Percentiles rank a stretch among this genome's conserved stretches.
Conservation (phyloP, 306 rosid species). For the Acacia confusa region DNA sequence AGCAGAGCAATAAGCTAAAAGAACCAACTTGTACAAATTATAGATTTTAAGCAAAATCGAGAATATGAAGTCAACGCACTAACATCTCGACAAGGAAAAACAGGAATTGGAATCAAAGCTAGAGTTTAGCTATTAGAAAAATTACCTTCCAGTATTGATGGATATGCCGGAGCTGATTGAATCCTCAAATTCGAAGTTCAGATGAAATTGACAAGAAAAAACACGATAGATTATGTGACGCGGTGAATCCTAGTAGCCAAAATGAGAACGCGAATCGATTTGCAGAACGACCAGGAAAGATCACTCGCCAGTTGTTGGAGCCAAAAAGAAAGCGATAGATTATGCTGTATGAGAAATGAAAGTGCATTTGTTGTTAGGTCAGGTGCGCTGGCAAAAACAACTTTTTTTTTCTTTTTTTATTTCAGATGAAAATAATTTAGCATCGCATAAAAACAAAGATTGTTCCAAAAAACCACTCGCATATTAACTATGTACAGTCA, state of each 20-base stretch:
- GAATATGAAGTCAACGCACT: constrained; percentile 33
- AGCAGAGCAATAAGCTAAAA: background rate
- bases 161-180: constrained; percentile 39
- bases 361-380: background rate
- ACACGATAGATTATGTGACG: background rate
- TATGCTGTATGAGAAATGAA: constrained; percentile 3
- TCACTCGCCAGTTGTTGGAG: background rate
- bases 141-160: constrained; percentile 53
- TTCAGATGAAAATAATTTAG: background rate
- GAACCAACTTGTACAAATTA: background rate
- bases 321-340: background rate
- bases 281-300: background rate
- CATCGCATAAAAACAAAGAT: no score
- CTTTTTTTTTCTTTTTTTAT: no score
- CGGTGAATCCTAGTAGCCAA: background rate
- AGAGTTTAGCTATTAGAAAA: constrained; percentile 35
- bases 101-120: constrained; percentile 25
- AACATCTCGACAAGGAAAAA: constrained; percentile 3
- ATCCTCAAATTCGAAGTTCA: constrained; percentile 12
- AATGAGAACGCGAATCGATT: background rate
- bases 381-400: background rate
- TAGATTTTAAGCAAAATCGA: background rate
- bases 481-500: no score
- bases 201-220: background rate
- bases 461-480: no score